phyloP scores from a whole-genome alignment of 2,329 filamentous ascomycete genomes.

The Cladosporium oxysporum region DNA sequence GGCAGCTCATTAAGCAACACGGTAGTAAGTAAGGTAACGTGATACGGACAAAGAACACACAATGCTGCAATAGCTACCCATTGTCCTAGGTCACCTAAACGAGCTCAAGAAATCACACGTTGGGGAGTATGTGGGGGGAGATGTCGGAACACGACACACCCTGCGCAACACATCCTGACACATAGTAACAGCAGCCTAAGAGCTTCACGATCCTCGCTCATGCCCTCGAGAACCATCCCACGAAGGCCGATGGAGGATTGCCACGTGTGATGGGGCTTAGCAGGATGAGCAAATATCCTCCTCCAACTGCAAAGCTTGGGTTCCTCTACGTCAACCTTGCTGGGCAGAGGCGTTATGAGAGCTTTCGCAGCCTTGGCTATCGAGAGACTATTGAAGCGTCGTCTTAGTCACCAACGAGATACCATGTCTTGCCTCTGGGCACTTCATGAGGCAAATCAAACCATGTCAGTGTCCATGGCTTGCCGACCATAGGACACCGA shows the following conservation, averaged over 20 bases:
- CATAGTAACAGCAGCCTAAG: neutral
- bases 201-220: neutral
- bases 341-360: neutral
- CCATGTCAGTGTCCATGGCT: neutral
- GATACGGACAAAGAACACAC: neutral
- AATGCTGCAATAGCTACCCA: neutral
- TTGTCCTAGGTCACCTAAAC: neutral
- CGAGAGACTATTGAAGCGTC: neutral
- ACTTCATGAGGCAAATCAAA: neutral
- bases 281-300: neutral
- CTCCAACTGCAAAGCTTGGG: neutral
- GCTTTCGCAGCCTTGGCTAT: neutral
- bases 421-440: neutral
- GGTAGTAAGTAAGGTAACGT: neutral
- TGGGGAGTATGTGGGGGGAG: neutral
- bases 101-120: neutral
- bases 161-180: neutral
- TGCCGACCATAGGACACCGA: neutral
- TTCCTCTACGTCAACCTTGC: neutral
- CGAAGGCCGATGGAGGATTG: neutral
- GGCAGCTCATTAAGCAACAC: neutral
- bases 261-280: neutral
- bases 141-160: neutral
- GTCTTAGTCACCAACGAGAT: neutral
- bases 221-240: neutral